A percentile compares a stretch with the other conserved stretches of the same genome.
These are phyloP conservation scores for Pouteria glomerata DNA, from an alignment of 148 eudicot species.

Conservation along the genomic window DNA sequence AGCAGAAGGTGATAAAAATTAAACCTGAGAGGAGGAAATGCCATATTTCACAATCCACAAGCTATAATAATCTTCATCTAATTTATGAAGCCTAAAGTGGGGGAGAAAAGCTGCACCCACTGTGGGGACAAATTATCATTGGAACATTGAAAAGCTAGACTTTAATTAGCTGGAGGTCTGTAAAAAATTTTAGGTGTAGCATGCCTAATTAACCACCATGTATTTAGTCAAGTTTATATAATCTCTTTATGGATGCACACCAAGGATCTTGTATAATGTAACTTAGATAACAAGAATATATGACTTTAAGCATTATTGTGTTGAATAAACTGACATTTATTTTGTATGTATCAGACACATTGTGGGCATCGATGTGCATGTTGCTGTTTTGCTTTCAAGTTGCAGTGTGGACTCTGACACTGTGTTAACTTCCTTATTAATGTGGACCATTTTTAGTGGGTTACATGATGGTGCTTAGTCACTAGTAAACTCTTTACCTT, in stretches of 20 bases:
- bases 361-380: slow-evolving; percentile 10
- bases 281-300: background rate
- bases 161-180: background rate
- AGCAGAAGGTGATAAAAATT: no score
- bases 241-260: background rate
- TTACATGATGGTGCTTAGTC: background rate
- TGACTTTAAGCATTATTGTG: background rate
- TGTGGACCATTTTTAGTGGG: background rate
- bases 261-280: background rate
- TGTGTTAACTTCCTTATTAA: background rate
- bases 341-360: background rate
- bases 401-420: slow-evolving; percentile 13
- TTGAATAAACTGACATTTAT: background rate
- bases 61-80: no score
- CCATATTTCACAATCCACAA: no score
- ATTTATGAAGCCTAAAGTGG: no score
- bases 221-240: no score
- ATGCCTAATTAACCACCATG: background rate
- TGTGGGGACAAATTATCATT: no score
- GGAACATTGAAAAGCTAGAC: no score
- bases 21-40: no score
- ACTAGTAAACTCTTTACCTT: background rate
- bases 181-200: background rate
- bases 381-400: slow-evolving; percentile 7
- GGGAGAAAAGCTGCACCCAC: no score